Base-by-base conservation (phyloP, 2,329 filamentous ascomycete genomes). In the Teratosphaeriaceae sp. region DNA sequence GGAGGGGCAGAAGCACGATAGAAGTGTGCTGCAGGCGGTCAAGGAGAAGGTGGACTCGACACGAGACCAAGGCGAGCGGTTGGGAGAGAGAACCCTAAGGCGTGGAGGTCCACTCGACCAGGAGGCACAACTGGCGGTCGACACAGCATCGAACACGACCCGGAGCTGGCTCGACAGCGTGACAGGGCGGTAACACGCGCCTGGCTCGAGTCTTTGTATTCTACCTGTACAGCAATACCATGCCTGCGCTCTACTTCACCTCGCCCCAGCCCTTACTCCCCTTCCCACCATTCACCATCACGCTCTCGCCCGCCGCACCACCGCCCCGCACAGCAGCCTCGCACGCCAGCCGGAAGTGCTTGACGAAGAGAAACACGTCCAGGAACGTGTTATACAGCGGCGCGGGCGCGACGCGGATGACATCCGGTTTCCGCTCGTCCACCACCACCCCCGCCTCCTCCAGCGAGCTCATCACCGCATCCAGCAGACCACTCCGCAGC, bases 391-490 rank as follows among this genome's bases (percentile, higher is more conserved):
- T 90, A 65, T 94, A 95, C 52, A 95, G 63, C 7, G 88, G 88
- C 31, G 85, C 83, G 1, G 89, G 88, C 2, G 88, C 87, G 1
- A 94, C 80, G 1, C 88, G 73, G 39, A 95, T 82, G 13, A 95
- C 88, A 59, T 89, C 82, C 1, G 89, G 88, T 62, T 85, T 86
- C 46, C 88, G 73, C 72, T 92, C 85, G 60, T 95, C 88, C 27
- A 85, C 80, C 1, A 94, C 76, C 2, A 92, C 80, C 1, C 83
- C 85, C 1, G 77, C 74, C 11, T 77, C 73, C 53, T 85, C 78
- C 21, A 95, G 62, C 21, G 72, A 73, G 33, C 70, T 67, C 46
- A 79, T 73, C 2, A 94, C 78, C 5, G 60, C 60, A 15, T 90
- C 85, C 43, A 94, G 65, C 40, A 92, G 58, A 0, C 84, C 86